A percentile compares a stretch with the other conserved stretches of the same genome.
phyloP scores from a whole-genome alignment of 2,329 filamentous ascomycete genomes.

The Cercospora sesami region DNA sequence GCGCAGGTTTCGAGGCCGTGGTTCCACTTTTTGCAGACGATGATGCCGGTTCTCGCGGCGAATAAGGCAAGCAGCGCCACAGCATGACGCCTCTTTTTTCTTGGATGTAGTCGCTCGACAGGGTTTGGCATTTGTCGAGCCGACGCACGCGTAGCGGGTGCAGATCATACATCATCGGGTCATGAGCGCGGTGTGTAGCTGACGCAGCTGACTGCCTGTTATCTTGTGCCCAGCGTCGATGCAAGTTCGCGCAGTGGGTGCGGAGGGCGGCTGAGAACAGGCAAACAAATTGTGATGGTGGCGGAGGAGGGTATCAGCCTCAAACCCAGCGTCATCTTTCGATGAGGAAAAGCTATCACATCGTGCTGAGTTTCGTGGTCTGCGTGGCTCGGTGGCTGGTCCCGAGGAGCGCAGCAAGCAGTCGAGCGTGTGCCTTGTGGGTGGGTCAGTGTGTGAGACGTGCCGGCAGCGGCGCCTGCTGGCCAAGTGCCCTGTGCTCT shows the following conservation, averaged over 20 bases:
- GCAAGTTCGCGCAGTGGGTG: neutral
- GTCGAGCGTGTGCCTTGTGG: neutral
- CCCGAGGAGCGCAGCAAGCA: neutral
- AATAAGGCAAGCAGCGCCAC: constrained; percentile 1
- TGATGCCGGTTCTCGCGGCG: neutral
- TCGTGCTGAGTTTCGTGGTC: neutral
- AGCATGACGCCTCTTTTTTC: constrained; percentile 7
- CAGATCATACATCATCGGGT: constrained; percentile 11
- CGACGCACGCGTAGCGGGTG: constrained; percentile 1
- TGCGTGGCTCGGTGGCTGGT: neutral
- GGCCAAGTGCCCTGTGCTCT: neutral
- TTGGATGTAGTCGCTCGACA: neutral
- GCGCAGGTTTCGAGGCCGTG: neutral
- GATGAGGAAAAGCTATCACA: neutral
- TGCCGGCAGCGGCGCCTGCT: neutral
- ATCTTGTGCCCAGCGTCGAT: neutral
- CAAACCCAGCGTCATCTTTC: neutral
- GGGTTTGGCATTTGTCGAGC: neutral
- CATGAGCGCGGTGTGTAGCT: neutral
- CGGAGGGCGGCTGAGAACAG: neutral
- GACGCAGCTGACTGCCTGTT: neutral
- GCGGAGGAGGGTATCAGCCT: neutral
- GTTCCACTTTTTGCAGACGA: constrained; percentile 1
- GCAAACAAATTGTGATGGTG: neutral
- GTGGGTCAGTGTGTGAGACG: constrained; percentile 2